Evolutionary conservation across 1,139 yeast species (phyloP), one percentile per base, ranked within the genome.

Genomic region (Pichia sp.): DNA sequence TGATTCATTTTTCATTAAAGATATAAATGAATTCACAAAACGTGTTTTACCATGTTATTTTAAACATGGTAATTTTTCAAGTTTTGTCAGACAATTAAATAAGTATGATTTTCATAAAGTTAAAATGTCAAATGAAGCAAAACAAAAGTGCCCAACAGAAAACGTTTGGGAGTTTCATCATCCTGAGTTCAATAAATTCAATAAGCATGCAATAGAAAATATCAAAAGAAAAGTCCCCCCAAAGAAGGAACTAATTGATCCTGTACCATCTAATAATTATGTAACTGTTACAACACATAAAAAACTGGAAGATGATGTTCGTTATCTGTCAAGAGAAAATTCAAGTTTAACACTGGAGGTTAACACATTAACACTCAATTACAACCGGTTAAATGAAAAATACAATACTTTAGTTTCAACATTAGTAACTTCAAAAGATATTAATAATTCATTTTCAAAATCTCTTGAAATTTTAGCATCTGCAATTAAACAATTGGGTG

Each of bases 71-170:
- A 93, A 93, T 70, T 91, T 89, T 70, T 95, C 98, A 42, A 83
- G 93, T 60, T 93, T 93, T 73, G 98, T 91, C 10, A 80, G 98
- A 55, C 98, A 91, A 67, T 74, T 93, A 62, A 93, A 93, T 73
- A 91, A 93, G 74, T 93, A 93, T 65, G 99, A 95, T 62, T 93
- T 95, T 77, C 98, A 93, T 71, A 93, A 93, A 70, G 95, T 93
- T 58, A 84, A 81, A 70, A 51, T 61, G 5, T 60, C 66, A 16
- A 59, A 56, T 42, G 67, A 61, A 46, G 48, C 59, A 31, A 60
- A 59, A 48, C 63, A 61, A 50, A 48, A 60, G 33, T 59, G 79
- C 50, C 85, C 84, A 61, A 89, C 91, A 42, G 95, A 87, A 56
- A 84, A 84, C 65, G 84, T 93, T 27, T 93, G 98, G 97, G 97